Conservation (phyloP, 1,284 basidiomycete genomes). For the Puccinia hordei region DNA sequence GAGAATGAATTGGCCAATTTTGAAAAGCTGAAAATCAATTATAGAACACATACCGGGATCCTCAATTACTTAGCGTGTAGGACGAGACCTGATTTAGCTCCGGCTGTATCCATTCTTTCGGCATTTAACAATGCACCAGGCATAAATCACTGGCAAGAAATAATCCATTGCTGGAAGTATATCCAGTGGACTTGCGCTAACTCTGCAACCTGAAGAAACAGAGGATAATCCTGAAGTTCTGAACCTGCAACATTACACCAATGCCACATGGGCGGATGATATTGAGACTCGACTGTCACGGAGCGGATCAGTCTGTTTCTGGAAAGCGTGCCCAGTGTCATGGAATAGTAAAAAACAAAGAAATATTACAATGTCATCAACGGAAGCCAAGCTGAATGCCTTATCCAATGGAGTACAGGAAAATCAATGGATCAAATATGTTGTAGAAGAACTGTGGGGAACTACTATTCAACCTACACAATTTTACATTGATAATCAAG, state of each 20-base stretch:
- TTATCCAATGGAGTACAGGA: not conserved
- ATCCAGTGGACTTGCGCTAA: not conserved
- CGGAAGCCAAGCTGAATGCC: not conserved
- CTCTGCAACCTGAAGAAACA: too few species aligned
- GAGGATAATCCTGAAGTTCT: not conserved
- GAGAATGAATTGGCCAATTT: not conserved
- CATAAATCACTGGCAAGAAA: not conserved
- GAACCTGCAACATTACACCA: not conserved
- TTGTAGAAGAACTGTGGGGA: slow-evolving; percentile 3
- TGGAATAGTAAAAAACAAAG: not conserved
- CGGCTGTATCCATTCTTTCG: not conserved
- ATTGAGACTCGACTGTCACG: not conserved
- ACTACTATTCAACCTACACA: not conserved
- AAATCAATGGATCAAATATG: not conserved
- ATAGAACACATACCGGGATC: not conserved
- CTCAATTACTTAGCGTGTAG: not conserved
- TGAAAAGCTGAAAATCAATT: slow-evolving; percentile 13
- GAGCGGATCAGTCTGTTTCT: not conserved
- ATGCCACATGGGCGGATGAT: not conserved
- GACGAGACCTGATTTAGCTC: slow-evolving; percentile 6
- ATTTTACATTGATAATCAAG: slow-evolving; percentile 14
- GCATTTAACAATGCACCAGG: not conserved
- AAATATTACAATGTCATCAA: not conserved
- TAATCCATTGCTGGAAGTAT: not conserved
- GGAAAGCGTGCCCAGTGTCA: not conserved